These are phyloP conservation scores for Claviceps maximensis DNA, from an alignment of 2,329 filamentous ascomycete genomes.

Conservation along the genomic window DNA sequence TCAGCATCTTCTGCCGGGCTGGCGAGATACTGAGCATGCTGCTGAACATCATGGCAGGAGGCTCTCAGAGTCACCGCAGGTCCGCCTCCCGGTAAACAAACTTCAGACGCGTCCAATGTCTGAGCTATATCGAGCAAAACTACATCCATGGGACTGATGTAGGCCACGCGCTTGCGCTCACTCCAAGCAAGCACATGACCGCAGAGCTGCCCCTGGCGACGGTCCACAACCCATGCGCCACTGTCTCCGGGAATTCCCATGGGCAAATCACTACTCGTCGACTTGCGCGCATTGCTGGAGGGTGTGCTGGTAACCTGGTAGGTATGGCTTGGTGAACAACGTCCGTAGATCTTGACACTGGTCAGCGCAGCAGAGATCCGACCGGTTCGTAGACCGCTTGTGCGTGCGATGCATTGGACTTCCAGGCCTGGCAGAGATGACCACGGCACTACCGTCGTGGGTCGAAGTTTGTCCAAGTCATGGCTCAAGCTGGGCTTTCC, in stretches of 20 bases:
- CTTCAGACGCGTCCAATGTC: conserved; percentile 54
- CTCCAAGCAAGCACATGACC: conserved; percentile 88
- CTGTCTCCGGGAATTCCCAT: conserved; percentile 74
- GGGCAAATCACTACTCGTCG: conserved; percentile 17
- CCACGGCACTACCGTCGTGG: conserved; percentile 45
- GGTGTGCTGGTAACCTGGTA: conserved; percentile 41
- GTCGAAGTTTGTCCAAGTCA: conserved; percentile 29
- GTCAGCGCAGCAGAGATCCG: conserved; percentile 65
- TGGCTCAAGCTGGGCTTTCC: conserved; percentile 9
- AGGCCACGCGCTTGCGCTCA: conserved; percentile 65
- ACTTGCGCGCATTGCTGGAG: conserved; percentile 5
- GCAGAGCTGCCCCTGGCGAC: conserved; percentile 63
- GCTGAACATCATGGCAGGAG: neutral
- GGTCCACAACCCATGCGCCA: conserved; percentile 84
- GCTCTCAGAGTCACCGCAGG: conserved; percentile 22
- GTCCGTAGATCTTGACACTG: conserved; percentile 77
- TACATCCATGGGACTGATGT: conserved; percentile 92
- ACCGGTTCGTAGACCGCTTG: conserved; percentile 69
- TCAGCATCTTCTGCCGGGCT: conserved; percentile 2
- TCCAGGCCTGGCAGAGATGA: conserved; percentile 56
- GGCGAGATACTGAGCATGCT: neutral
- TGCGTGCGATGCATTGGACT: conserved; percentile 82
- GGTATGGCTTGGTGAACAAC: conserved; percentile 63
- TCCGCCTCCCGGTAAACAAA: conserved; percentile 56
- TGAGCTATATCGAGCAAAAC: conserved; percentile 73